phyloP scores from a whole-genome alignment of 192 early-diverging fungal species.

The Backusella morwellensis region DNA sequence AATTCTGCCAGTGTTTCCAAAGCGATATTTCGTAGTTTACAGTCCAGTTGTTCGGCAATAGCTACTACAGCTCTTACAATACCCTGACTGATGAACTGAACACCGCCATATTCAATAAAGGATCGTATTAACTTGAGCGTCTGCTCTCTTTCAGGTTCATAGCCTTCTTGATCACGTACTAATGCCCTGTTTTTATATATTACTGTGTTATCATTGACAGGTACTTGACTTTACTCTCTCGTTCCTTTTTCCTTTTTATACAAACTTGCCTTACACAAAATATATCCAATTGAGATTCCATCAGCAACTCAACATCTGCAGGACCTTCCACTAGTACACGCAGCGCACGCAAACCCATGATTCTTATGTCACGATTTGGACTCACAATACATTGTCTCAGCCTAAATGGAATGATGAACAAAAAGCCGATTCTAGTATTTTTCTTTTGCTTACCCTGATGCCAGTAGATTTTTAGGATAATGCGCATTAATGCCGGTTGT shows the following conservation, averaged over 20 bases:
- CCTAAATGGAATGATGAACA: constrained; percentile 25
- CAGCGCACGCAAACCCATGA: constrained; percentile 61
- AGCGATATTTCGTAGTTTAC: constrained; percentile 68
- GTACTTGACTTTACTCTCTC: not conserved
- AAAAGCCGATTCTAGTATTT: no score
- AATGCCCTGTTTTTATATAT: constrained; percentile 34
- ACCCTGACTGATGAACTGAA: constrained; percentile 54
- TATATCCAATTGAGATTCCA: constrained; percentile 60
- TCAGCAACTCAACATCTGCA: constrained; percentile 42
- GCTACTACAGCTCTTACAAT: constrained; percentile 73
- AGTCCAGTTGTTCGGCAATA: constrained; percentile 76
- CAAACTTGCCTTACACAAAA: constrained; percentile 67
- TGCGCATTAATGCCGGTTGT: constrained; percentile 27
- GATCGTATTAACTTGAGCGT: constrained; percentile 69
- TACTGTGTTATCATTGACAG: not conserved
- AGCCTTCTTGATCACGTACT: constrained; percentile 53
- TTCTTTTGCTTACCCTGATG: constrained; percentile 19
- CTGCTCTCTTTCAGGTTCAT: constrained; percentile 77
- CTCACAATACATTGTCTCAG: constrained; percentile 47
- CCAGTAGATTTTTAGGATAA: constrained; percentile 23
- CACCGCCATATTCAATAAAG: constrained; percentile 67
- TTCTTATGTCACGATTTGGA: constrained; percentile 54
- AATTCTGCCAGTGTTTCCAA: constrained; percentile 80
- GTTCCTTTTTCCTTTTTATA: not conserved
- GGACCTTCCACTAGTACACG: constrained; percentile 52